Evolutionary conservation across 495 filamentous ascomycete genomes (phyloP).

Genomic region (Corynascus novoguineensis): DNA sequence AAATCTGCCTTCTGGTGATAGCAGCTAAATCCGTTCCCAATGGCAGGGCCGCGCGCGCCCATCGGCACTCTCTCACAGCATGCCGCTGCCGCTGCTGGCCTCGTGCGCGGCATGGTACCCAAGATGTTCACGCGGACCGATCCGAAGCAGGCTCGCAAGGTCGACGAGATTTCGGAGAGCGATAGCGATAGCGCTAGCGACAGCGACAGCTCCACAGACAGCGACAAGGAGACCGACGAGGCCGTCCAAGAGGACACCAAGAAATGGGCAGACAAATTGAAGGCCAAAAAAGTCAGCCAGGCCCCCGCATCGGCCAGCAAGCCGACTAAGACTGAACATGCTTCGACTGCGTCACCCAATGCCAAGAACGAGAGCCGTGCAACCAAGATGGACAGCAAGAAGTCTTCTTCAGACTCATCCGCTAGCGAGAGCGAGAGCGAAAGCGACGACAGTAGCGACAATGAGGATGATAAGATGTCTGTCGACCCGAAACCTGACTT

Average conservation of each 20-base stretch:
- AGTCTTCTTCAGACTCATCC: slow-evolving; percentile 5
- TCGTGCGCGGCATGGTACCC: slow-evolving; percentile 23
- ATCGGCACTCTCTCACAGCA: slow-evolving; percentile 31
- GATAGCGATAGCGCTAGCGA: slow-evolving; percentile 22
- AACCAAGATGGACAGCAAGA: background rate
- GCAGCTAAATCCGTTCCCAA: slow-evolving; percentile 14
- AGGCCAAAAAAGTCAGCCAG: slow-evolving; percentile 6
- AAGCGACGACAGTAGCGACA: slow-evolving; percentile 26
- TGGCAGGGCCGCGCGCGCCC: slow-evolving; percentile 34
- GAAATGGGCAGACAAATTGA: background rate
- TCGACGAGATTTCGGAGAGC: slow-evolving; percentile 26
- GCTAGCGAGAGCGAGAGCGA: slow-evolving; percentile 28
- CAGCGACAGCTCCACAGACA: slow-evolving; percentile 21
- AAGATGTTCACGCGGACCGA: slow-evolving; percentile 16
- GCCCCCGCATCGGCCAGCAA: background rate
- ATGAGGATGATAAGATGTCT: slow-evolving; percentile 13
- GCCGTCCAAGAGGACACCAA: background rate
- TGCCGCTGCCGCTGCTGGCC: slow-evolving; percentile 22
- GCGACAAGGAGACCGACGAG: slow-evolving; percentile 15
- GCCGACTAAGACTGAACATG: background rate
- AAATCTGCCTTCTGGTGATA: slow-evolving; percentile 2
- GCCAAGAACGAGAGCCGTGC: slow-evolving; percentile 7
- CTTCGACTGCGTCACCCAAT: background rate
- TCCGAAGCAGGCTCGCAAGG: slow-evolving; percentile 16
- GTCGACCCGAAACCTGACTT: background rate